A percentile compares a stretch with the other conserved stretches of the same genome.
Evolutionary conservation across 139 green algal species (phyloP).

Genomic region (Chlorella sp.): DNA sequence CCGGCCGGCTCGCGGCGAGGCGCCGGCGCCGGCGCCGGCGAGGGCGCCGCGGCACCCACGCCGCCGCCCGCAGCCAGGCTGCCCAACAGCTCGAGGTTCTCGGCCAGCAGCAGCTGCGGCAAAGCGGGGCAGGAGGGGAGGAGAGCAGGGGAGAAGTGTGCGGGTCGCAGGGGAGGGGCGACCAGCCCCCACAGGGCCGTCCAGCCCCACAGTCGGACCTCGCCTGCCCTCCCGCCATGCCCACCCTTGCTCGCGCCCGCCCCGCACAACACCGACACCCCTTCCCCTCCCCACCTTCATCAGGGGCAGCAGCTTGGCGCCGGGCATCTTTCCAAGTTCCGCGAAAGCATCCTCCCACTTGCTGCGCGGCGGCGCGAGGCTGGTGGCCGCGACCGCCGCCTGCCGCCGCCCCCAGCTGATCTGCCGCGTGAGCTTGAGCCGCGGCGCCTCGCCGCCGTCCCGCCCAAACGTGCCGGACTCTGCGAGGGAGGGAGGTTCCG

Average conservation of each 20-base stretch:
- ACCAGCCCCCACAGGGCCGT: too few species aligned
- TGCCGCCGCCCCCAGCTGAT: not conserved
- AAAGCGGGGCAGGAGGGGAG: too few species aligned
- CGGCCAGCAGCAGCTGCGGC: not conserved
- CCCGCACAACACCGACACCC: not conserved
- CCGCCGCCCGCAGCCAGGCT: too few species aligned
- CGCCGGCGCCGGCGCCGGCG: too few species aligned
- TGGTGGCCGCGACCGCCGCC: not conserved
- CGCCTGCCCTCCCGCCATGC: not conserved
- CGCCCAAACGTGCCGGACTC: too few species aligned
- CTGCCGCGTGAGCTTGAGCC: not conserved
- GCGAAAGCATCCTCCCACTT: constrained; percentile 20
- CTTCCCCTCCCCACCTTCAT: not conserved
- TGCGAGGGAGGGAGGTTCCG: too few species aligned
- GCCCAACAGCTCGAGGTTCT: not conserved
- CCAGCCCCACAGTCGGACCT: too few species aligned
- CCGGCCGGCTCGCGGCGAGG: too few species aligned
- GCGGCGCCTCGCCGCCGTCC: not conserved
- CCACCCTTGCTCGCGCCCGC: not conserved
- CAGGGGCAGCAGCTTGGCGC: not conserved
- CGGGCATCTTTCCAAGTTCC: constrained; percentile 10
- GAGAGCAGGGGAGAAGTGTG: too few species aligned
- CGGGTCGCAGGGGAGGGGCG: too few species aligned
- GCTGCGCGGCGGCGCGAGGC: not conserved
- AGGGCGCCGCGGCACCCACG: too few species aligned